Conservation (phyloP, 2,329 filamentous ascomycete species). For the Cladophialophora immunda region DNA sequence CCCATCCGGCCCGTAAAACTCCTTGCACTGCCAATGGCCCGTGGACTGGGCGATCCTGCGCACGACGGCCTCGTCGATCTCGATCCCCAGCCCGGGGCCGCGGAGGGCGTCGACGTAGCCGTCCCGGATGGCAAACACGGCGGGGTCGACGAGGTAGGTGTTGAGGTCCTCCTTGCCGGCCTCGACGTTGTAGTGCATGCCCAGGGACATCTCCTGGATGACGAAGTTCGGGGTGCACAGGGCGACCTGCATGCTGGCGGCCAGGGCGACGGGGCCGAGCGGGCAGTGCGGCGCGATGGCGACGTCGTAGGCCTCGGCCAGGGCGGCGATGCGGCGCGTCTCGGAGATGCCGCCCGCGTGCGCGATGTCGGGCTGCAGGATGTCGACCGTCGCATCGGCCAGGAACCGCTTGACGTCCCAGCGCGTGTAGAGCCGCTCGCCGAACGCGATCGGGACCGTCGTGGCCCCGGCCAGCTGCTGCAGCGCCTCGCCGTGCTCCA, state of each 20-base stretch:
- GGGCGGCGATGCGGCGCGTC: conserved; percentile 69
- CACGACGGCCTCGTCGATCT: conserved; percentile 75
- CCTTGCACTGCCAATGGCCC: conserved; percentile 71
- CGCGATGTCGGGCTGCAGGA: conserved; percentile 74
- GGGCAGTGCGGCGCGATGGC: conserved; percentile 76
- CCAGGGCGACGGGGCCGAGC: conserved; percentile 73
- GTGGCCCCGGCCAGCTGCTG: conserved; percentile 65
- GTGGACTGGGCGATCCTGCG: conserved; percentile 66
- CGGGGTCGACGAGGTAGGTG: conserved; percentile 71
- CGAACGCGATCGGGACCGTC: conserved; percentile 72
- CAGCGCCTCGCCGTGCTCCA: conserved; percentile 71
- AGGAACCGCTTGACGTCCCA: conserved; percentile 77
- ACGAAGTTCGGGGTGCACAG: conserved; percentile 68
- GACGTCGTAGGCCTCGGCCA: conserved; percentile 76
- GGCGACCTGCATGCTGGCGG: conserved; percentile 73
- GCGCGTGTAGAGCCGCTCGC: conserved; percentile 72
- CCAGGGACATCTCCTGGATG: conserved; percentile 79
- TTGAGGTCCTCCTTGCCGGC: conserved; percentile 70
- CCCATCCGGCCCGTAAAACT: conserved; percentile 73
- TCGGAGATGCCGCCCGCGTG: conserved; percentile 77
- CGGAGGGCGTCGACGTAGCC: conserved; percentile 70
- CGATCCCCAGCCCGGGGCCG: conserved; percentile 71
- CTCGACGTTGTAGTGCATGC: conserved; percentile 78
- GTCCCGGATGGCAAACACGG: conserved; percentile 71
- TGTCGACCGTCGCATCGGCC: conserved; percentile 70